These are phyloP conservation scores for Entomortierella parvispora DNA, from an alignment of 192 early-diverging fungal species.

Conservation along the genomic window DNA sequence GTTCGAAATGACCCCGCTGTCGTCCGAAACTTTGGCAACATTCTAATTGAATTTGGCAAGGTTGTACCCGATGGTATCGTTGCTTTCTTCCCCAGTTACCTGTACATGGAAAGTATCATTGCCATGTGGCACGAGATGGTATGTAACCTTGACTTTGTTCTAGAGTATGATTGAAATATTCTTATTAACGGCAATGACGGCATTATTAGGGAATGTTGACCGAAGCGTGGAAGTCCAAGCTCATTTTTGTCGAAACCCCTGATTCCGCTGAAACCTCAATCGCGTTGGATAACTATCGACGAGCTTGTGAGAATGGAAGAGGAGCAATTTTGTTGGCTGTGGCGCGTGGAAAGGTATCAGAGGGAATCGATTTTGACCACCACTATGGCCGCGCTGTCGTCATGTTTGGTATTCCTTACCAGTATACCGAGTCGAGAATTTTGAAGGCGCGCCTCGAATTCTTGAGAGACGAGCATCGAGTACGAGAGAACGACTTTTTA, in stretches of 20 bases:
- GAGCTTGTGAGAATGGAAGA: slow-evolving; percentile 97
- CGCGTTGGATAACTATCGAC: slow-evolving; percentile 94
- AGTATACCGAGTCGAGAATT: slow-evolving; percentile 97
- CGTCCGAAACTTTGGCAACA: slow-evolving; percentile 98
- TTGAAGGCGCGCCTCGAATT: slow-evolving; percentile 97
- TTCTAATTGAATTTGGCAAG: slow-evolving; percentile 93
- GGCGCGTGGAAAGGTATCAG: slow-evolving; percentile 98
- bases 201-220: slow-evolving; percentile 84
- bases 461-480: slow-evolving; percentile 90
- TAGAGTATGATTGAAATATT: not conserved
- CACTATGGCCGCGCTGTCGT: slow-evolving; percentile 99
- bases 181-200: not conserved
- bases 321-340: slow-evolving; percentile 97
- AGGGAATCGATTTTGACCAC: slow-evolving; percentile 99
- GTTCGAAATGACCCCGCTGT: slow-evolving; percentile 99
- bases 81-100: slow-evolving; percentile 97
- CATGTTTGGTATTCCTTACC: slow-evolving; percentile 99
- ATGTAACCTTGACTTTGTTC: slow-evolving; percentile 13
- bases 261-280: slow-evolving; percentile 97
- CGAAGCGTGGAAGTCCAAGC: slow-evolving; percentile 95
- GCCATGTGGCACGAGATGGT: slow-evolving; percentile 98
- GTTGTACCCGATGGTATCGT: slow-evolving; percentile 97
- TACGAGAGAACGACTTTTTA: slow-evolving; percentile 98
- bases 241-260: slow-evolving; percentile 99
- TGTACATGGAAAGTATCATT: slow-evolving; percentile 99